Percentiles rank a stretch among this genome's conserved stretches.
Evolutionary conservation across 805 yeast species (phyloP).

Genomic region (Metschnikowia lunata): DNA sequence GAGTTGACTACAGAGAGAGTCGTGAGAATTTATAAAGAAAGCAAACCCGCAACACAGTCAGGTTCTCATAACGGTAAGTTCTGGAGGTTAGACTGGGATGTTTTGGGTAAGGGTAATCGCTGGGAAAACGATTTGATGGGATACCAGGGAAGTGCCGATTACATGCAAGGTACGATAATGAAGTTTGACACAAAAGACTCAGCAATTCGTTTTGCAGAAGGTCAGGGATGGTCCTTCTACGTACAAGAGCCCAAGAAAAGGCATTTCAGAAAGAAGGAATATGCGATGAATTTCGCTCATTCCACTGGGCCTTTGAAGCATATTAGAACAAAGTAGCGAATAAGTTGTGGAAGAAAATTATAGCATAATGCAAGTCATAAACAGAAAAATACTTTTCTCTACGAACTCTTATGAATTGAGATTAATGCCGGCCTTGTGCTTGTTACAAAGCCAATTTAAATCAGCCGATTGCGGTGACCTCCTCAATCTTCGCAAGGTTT

Average conservation of each 20-base stretch:
- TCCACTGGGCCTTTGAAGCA: slow-evolving; percentile 68
- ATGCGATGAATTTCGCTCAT: slow-evolving; percentile 68
- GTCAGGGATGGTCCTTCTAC: slow-evolving; percentile 82
- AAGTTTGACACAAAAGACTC: slow-evolving; percentile 71
- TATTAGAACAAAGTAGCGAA: slow-evolving; percentile 65
- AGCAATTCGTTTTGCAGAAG: slow-evolving; percentile 73
- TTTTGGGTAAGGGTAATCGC: slow-evolving; percentile 67
- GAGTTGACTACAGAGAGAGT: slow-evolving; percentile 58
- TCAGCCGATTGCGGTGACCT: neutral
- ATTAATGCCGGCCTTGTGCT: neutral
- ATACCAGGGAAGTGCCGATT: slow-evolving; percentile 74
- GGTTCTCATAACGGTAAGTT: slow-evolving; percentile 49
- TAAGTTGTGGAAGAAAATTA: neutral
- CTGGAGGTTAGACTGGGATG: slow-evolving; percentile 86
- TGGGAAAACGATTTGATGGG: slow-evolving; percentile 92
- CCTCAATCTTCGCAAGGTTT: too few relatives aligned
- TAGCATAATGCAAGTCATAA: slow-evolving; percentile 11
- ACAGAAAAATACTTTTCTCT: neutral
- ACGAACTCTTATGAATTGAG: neutral
- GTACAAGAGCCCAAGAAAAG: slow-evolving; percentile 78
- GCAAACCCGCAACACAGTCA: slow-evolving; percentile 80
- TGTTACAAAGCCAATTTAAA: too few relatives aligned
- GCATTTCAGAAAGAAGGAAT: slow-evolving; percentile 69
- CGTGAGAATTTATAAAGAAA: slow-evolving; percentile 71
- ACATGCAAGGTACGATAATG: slow-evolving; percentile 75